Conservation (phyloP, 176 grass and related monocot genomes). For the Raddia guianensis region DNA sequence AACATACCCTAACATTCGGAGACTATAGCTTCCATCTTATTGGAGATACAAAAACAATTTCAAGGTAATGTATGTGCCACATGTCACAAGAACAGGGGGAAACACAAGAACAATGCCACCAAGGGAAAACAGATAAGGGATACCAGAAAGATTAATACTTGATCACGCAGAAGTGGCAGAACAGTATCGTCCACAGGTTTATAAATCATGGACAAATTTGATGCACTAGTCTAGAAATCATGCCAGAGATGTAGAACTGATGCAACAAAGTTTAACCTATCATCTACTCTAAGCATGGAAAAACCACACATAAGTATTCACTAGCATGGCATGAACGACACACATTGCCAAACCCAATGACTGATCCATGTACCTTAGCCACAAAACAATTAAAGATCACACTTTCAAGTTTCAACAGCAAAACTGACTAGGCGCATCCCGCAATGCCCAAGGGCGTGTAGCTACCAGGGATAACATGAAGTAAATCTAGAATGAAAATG, state of each 20-base stretch:
- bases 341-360: not conserved
- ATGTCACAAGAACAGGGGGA: not conserved
- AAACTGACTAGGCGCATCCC: not conserved
- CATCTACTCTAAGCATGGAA: not conserved
- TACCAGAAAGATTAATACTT: not conserved
- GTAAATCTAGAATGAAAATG: slow-evolving; percentile 9
- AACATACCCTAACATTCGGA: not conserved
- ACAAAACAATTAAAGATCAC: not conserved
- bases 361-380: not conserved
- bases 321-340: not conserved
- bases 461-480: not conserved
- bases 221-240: not conserved
- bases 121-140: not conserved
- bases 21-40: not conserved
- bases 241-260: not conserved
- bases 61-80: not conserved
- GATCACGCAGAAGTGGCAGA: not conserved
- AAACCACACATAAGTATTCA: not conserved
- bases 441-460: not conserved
- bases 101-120: not conserved
- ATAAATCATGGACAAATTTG: not conserved
- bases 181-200: not conserved
- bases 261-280: not conserved
- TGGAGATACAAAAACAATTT: not conserved
- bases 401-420: not conserved